phyloP scores from a whole-genome alignment of 164 flowering plant genomes.

The Chimonanthus praecox region DNA sequence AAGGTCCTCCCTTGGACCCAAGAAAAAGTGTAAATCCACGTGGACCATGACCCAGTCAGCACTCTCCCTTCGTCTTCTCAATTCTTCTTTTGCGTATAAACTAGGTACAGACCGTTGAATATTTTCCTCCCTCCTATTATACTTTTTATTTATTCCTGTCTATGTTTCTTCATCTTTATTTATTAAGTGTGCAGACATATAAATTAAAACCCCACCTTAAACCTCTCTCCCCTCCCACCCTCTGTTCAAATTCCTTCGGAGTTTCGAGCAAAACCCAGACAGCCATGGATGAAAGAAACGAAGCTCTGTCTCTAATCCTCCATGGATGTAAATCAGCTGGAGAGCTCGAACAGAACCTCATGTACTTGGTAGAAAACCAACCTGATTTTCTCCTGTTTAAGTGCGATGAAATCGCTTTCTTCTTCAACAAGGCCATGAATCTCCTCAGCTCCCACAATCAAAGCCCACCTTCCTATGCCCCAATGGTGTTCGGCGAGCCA shows the following conservation, averaged over 20 bases:
- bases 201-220: too few species aligned
- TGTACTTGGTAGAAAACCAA: slow-evolving; percentile 20
- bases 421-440: slow-evolving; percentile 25
- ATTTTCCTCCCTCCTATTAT: neutral
- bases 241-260: neutral
- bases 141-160: too few species aligned
- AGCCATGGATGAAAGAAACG: slow-evolving; percentile 27
- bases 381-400: slow-evolving; percentile 20
- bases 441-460: slow-evolving; percentile 13
- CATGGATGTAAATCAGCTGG: slow-evolving; percentile 42
- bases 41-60: slow-evolving; percentile 1
- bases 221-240: neutral
- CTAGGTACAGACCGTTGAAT: neutral
- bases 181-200: neutral
- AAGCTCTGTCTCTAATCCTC: slow-evolving; percentile 22
- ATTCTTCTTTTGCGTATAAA: neutral
- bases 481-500: neutral
- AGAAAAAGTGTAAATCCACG: neutral
- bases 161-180: too few species aligned
- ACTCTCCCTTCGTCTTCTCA: neutral
- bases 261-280: neutral
- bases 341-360: slow-evolving; percentile 40
- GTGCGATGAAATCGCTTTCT: slow-evolving; percentile 30
- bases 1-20: neutral
- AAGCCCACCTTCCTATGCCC: neutral